Base-by-base conservation (phyloP, 2,329 filamentous ascomycete genomes). In the Fusarium sp. region DNA sequence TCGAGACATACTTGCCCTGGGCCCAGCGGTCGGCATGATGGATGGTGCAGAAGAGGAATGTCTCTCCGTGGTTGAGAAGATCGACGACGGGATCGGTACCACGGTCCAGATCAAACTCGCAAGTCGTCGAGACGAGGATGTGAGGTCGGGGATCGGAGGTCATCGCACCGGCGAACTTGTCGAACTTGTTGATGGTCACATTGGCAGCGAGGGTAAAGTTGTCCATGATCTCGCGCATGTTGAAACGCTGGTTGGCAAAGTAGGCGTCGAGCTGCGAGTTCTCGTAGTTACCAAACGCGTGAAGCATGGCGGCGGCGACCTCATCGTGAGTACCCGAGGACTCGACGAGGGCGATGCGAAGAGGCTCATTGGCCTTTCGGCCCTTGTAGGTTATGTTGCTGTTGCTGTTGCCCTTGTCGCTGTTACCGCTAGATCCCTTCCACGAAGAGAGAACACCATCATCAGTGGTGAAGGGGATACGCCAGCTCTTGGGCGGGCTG, bases 21-120 rank as follows among this genome's bases (percentile, higher is more conserved):
- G 33, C 67, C 77, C 77, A 79, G 31, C 65, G 66, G 62, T 79
- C 77, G 61, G 77, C 77, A 62, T 79, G 77, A 72, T 79, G 77
- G 31, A 78, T 64, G 29, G 77, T 70, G 63, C 77, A 79, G 75
- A 79, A 78, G 24, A 79, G 70, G 36, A 75, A 70, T 22, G 77
- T 77, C 31, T 71, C 70, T 11, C 66, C 70, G 24, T 56, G 66
- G 51, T 59, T 69, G 63, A 79, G 71, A 9, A 79, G 66, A 22
- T 74, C 62, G 40, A 71, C 64, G 27, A 78, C 69, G n/a, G 68
- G 64, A 10, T 64, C 62, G 51, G 69, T 31, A 16, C 64, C 67
- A 51, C 64, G 61, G 38, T 67, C 64, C n/a, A 76, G 70, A 42
- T 79, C 77, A 55, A 76, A 68, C 67, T 79, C 76, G 76, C 77